Conservation (phyloP, 2,329 filamentous ascomycete species). For the Pseudogymnoascus sp. region DNA sequence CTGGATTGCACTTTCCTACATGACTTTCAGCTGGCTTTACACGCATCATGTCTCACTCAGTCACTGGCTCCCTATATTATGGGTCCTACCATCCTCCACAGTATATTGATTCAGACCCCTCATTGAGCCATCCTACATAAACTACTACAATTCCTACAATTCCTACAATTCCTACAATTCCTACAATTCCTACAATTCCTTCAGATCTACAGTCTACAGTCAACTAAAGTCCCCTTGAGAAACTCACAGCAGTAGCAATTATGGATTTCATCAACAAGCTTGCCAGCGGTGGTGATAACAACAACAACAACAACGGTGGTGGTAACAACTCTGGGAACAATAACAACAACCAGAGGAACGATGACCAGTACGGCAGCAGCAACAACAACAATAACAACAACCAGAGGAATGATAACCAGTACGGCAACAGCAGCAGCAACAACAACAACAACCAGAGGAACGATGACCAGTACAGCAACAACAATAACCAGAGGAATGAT, state of each 20-base stretch:
- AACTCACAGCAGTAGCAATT: constrained; percentile 12
- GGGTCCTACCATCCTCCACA: neutral
- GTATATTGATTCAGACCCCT: neutral
- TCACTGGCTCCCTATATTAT: constrained; percentile 5
- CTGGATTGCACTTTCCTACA: neutral
- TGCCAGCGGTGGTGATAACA: constrained; percentile 34
- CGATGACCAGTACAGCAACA: constrained; percentile 19
- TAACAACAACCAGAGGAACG: constrained; percentile 27
- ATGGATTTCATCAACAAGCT: constrained; percentile 51
- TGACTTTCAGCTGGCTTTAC: neutral
- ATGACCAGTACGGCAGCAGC: constrained; percentile 13
- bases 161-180: neutral
- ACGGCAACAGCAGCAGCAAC: constrained; percentile 7
- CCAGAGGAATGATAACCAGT: constrained; percentile 15
- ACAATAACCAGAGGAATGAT: constrained; percentile 29
- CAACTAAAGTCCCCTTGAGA: neutral
- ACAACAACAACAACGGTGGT: constrained; percentile 26
- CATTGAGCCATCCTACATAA: neutral
- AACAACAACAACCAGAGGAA: neutral
- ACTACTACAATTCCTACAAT: neutral
- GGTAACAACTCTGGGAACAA: constrained; percentile 12
- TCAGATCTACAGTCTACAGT: neutral
- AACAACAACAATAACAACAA: neutral
- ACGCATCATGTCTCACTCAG: constrained; percentile 1
- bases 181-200: neutral